Evolutionary conservation across 2,329 filamentous ascomycete species (phyloP).

Genomic region (Phialocephala sp.): DNA sequence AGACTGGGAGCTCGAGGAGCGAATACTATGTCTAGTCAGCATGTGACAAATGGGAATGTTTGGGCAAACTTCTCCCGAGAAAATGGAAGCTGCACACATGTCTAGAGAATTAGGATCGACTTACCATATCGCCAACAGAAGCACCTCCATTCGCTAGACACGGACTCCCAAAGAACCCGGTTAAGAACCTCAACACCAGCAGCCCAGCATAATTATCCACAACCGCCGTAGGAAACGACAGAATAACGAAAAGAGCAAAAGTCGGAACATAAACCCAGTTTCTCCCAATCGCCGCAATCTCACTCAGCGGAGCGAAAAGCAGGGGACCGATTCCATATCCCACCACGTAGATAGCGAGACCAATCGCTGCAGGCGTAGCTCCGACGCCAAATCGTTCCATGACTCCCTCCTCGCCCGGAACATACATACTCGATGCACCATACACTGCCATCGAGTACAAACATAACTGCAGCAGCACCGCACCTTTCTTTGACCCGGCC

Average conservation of each 20-base stretch:
- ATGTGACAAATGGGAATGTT: background rate
- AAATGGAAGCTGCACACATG: background rate
- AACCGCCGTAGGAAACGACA: constrained; percentile 66
- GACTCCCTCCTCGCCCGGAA: constrained; percentile 52
- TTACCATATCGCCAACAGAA: constrained; percentile 51
- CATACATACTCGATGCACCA: constrained; percentile 54
- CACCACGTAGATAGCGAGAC: constrained; percentile 64
- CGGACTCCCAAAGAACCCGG: constrained; percentile 67
- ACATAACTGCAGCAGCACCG: constrained; percentile 52
- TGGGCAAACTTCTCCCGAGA: background rate
- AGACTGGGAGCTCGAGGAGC: constrained; percentile 37
- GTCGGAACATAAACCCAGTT: constrained; percentile 71
- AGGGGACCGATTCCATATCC: constrained; percentile 67
- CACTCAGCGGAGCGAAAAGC: constrained; percentile 67
- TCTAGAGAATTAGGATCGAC: background rate
- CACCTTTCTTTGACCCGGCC: constrained; percentile 48
- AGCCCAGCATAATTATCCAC: constrained; percentile 65
- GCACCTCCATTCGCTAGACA: constrained; percentile 63
- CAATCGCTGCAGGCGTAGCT: constrained; percentile 56
- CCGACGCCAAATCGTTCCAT: constrained; percentile 58
- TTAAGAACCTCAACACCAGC: constrained; percentile 65
- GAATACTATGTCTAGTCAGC: constrained; percentile 20
- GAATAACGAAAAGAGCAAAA: constrained; percentile 69
- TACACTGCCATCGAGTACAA: constrained; percentile 64
- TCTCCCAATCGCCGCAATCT: constrained; percentile 68